Percentiles rank a stretch among this genome's conserved stretches.
These are phyloP conservation scores for Monascus ruber DNA, from an alignment of 2,329 filamentous ascomycete species.

Conservation along the genomic window DNA sequence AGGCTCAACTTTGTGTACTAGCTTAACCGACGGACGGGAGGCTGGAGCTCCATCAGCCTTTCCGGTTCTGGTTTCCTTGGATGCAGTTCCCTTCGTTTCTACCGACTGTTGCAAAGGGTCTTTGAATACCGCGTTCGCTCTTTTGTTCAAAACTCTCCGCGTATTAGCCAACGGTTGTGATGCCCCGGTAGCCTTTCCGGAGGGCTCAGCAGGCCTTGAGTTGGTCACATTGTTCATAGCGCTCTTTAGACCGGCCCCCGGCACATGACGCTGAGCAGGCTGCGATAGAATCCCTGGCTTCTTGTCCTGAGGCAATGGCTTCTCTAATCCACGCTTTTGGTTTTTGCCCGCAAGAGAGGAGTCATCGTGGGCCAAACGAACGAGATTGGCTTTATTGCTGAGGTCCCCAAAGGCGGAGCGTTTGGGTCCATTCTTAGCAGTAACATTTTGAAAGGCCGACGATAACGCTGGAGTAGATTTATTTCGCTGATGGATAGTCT, in stretches of 20 bases:
- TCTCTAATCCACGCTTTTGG: conserved; percentile 20
- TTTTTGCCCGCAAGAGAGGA: conserved; percentile 39
- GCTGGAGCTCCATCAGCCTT: conserved; percentile 9
- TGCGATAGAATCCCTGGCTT: conserved; percentile 40
- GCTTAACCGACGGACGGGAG: conserved; percentile 4
- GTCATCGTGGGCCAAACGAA: conserved; percentile 44
- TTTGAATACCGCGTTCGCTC: conserved; percentile 44
- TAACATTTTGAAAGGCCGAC: conserved; percentile 40
- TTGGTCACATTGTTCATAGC: conserved; percentile 22
- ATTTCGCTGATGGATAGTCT: conserved; percentile 63
- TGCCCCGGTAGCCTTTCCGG: conserved; percentile 21
- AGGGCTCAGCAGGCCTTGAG: conserved; percentile 19
- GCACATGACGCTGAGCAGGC: conserved; percentile 52
- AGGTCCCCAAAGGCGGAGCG: conserved; percentile 72
- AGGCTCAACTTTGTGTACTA: conserved; percentile 4
- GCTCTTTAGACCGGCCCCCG: conserved; percentile 28
- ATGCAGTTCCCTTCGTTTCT: conserved; percentile 17
- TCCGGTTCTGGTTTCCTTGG: conserved; percentile 17
- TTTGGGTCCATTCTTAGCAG: conserved; percentile 56
- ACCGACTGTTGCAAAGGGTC: conserved; percentile 32
- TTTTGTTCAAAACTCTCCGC: conserved; percentile 42
- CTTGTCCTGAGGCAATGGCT: conserved; percentile 23
- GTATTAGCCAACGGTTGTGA: conserved; percentile 24
- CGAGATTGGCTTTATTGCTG: conserved; percentile 51
- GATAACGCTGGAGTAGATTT: conserved; percentile 63